Evolutionary conservation across 2,329 filamentous ascomycete species (phyloP).

Genomic region (Nemania sp.): DNA sequence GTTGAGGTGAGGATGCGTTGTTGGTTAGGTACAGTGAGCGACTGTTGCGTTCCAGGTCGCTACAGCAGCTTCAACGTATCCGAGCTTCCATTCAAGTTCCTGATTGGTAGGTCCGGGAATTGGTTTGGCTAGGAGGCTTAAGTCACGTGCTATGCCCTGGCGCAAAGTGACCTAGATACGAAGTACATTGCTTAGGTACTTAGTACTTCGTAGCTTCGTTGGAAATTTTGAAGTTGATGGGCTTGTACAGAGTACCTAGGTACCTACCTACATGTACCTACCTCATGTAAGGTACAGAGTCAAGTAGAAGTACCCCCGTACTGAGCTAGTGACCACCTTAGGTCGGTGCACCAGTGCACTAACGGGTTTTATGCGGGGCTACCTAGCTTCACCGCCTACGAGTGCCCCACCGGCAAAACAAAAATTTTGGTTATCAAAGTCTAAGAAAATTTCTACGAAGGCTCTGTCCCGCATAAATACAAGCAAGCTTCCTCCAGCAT

Average conservation of each 20-base stretch:
- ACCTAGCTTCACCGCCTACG: conserved; percentile 39
- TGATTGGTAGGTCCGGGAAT: background rate
- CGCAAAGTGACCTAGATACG: background rate
- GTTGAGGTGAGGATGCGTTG: background rate
- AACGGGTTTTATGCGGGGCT: too few species aligned
- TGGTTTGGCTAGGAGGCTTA: background rate
- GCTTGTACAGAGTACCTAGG: background rate
- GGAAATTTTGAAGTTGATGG: too few species aligned
- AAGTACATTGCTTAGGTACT: background rate
- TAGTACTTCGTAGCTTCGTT: background rate
- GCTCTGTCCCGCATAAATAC: conserved; percentile 32
- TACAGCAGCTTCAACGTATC: background rate
- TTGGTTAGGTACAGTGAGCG: conserved; percentile 2
- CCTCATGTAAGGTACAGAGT: too few species aligned
- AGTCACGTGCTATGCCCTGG: conserved; percentile 21
- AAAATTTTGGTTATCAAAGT: conserved; percentile 30
- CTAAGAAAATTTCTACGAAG: conserved; percentile 29
- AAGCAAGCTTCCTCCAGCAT: conserved; percentile 18
- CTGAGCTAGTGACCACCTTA: too few species aligned
- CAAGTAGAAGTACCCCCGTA: too few species aligned
- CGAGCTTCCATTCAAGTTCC: conserved; percentile 15
- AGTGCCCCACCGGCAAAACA: conserved; percentile 34
- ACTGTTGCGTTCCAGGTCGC: conserved; percentile 8
- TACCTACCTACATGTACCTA: background rate
- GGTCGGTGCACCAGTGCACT: background rate